Evolutionary conservation across 2,329 filamentous ascomycete genomes (phyloP), one percentile per base, ranked within the genome.

Genomic region (Fusarium armeniacum): DNA sequence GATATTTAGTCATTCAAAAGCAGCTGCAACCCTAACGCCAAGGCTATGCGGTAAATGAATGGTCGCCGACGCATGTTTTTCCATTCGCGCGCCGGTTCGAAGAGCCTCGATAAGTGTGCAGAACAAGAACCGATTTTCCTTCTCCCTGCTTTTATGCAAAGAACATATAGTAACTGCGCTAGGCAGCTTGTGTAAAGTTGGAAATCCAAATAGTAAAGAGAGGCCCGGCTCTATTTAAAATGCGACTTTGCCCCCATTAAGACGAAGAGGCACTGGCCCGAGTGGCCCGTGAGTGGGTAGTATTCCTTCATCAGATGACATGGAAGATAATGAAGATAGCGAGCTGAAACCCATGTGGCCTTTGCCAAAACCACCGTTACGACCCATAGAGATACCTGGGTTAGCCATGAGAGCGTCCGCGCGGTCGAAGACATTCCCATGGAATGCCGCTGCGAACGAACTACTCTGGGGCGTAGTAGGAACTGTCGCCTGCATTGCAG

Each of bases 401-500:
- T 85, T 86, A 6, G 84, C 84, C 65, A 89, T 86, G 46, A 89
- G 79, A 9, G 86, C 82, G 56, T 89, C 87, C 1, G 87, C 87
- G 20, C 87, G 81, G 71, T 89, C 86, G 75, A 89, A 89, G n/a
- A 89, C 85, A 68, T 87, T 83, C 13, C 87, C 86, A 3, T 83
- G 81, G 64, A 89, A 88, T 2, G 84, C 83, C 18, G 81, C 80
- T 10, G 83, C 83, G 73, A 89, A 89, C 1, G 86, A 86, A 3
- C 81, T 84, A 63, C 83, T 87, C 75, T 88, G 84, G 12, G 89
- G 89, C 1, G 89, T 93, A 4, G 87, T 92, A 6, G 93, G 92
- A 13, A 97, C 90, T 0, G 93, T 98, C 1, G 94, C 94, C 79
- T 97, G 94, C 57, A 94, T 93, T 22, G 94, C 94, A 8, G 94